Conservation (phyloP, 805 yeast species). For the Jamesozyma hellenica region DNA sequence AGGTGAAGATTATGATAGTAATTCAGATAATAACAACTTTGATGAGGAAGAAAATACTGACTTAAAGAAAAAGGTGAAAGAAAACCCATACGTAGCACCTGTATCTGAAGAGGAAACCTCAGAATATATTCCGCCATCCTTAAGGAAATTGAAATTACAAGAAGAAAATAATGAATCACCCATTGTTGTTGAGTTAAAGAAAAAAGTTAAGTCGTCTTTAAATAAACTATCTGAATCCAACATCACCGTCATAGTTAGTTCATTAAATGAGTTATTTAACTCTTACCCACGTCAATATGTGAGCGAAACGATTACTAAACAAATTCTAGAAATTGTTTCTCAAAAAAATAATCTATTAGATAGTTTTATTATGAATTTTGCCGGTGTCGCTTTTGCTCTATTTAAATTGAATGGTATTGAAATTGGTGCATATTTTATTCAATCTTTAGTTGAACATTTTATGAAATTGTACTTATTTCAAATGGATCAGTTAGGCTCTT, state of each 20-base stretch:
- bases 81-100: constrained; percentile 73
- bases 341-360: constrained; percentile 63
- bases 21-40: constrained; percentile 12
- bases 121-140: constrained; percentile 80
- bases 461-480: constrained; percentile 32
- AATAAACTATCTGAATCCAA: constrained; percentile 88
- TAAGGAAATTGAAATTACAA: constrained; percentile 44
- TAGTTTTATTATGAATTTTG: constrained; percentile 67
- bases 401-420: constrained; percentile 76
- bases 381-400: constrained; percentile 64
- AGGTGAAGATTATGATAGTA: constrained; percentile 13
- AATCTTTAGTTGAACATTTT: constrained; percentile 64
- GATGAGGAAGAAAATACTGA: constrained; percentile 14
- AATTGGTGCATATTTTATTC: constrained; percentile 81
- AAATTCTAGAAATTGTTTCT: constrained; percentile 54
- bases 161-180: constrained; percentile 34
- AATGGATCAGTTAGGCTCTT: background rate
- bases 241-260: constrained; percentile 55
- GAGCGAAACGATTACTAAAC: constrained; percentile 54
- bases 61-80: constrained; percentile 31
- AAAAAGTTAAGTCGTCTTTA: constrained; percentile 68
- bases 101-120: constrained; percentile 30
- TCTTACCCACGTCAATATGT: constrained; percentile 72
- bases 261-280: constrained; percentile 52
- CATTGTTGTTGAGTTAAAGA: constrained; percentile 41